Conservation (phyloP, 2,329 filamentous ascomycete species). For the Pleoardoris graminearum region DNA sequence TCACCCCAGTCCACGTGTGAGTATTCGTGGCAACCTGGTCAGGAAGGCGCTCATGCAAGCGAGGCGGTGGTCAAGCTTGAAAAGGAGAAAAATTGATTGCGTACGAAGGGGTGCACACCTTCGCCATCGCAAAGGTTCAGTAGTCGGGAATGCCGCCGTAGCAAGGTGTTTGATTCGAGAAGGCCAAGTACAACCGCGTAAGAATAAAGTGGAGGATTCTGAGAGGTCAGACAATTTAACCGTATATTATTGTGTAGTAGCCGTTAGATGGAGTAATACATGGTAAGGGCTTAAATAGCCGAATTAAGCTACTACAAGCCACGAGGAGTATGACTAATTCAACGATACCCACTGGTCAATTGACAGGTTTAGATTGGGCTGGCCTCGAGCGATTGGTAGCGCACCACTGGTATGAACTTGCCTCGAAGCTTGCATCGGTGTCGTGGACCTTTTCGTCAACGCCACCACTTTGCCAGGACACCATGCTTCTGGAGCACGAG, state of each 20-base stretch:
- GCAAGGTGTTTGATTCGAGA: constrained; percentile 25
- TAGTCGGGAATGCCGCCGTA: constrained; percentile 18
- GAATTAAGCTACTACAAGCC: constrained; percentile 17
- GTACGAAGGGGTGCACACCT: constrained; percentile 12
- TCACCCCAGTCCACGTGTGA: constrained; percentile 29
- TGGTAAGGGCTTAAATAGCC: constrained; percentile 27
- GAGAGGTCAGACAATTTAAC: constrained; percentile 35
- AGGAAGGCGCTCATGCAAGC: constrained; percentile 20
- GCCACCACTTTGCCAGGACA: neutral
- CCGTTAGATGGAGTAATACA: constrained; percentile 29
- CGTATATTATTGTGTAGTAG: constrained; percentile 32
- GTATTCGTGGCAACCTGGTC: constrained; percentile 22
- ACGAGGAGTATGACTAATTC: constrained; percentile 2
- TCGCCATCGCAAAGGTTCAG: constrained; percentile 14
- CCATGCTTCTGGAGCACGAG: neutral
- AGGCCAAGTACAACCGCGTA: constrained; percentile 16
- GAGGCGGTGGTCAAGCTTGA: constrained; percentile 8
- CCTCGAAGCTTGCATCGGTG: neutral
- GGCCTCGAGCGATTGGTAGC: neutral
- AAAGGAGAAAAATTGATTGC: constrained; percentile 25
- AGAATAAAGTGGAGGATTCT: constrained; percentile 18
- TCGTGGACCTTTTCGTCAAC: neutral
- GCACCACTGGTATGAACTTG: neutral
- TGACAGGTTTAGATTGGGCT: neutral
- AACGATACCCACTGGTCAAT: neutral